Evolutionary conservation across 495 filamentous ascomycete species (phyloP), one percentile per base, ranked within the genome.

Genomic region (Talaromyces ruber): DNA sequence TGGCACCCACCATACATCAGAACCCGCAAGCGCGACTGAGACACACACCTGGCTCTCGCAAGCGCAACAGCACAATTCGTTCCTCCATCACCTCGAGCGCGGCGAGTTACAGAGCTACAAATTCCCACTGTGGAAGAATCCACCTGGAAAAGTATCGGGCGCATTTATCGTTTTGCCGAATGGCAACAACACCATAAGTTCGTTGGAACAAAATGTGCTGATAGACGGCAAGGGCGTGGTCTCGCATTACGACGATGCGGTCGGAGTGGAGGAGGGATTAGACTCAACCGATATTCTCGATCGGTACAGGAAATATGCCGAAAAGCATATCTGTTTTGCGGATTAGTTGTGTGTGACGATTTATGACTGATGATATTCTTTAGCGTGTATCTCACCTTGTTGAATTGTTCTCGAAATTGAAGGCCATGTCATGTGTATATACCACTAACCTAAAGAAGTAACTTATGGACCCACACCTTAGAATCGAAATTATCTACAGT

Each of bases 31-130:
- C 3, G 11, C 50, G 1, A 57, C 53, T 1, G 53, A 30, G 14
- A 5, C 14, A 14, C n/a, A 34, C 22, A 39, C 22, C 57, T 59
- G 57, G 57, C 18, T 59, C 18, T 22, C 37, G n/a, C 73, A 74
- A 58, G 79, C 80, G 3, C 81, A 84, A 66, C 77, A 81, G 53
- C 81, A 84, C 61, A 82, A 83, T 64, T 82, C 78, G 6, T 79
- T 84, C 60, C 70, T 84, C 12, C 68, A 76, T 24, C 79, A 84
- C 60, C 73, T 84, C 1, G 81, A 83, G 64, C 62, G 67, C 4
- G 68, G 74, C 56, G 65, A 75, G 14, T 63, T 82, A 57, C 63
- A 67, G 34, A 73, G 67, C 16, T 84, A 84, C 65, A 82, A 82
- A 59, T 84, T 84, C 63, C 76, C 81, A 28, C 59, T 78, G 11